phyloP scores from a whole-genome alignment of 139 green algal species.

The Asterochloris sp. region DNA sequence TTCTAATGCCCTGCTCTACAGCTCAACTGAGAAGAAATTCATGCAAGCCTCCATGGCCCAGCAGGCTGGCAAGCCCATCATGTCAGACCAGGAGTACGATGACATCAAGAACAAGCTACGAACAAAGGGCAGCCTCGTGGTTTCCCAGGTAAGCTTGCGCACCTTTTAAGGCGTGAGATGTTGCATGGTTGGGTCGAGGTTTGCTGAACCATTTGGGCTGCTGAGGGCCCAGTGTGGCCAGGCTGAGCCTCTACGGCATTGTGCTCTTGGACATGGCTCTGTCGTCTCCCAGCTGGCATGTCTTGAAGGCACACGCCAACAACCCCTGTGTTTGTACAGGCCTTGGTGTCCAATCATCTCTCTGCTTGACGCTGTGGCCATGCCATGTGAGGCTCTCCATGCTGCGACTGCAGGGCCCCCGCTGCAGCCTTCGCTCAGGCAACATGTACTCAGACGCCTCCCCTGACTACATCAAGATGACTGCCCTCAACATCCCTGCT shows the following conservation, averaged over 20 bases:
- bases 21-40: slow-evolving; percentile 76
- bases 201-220: no score
- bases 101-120: slow-evolving; percentile 67
- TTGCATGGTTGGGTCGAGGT: background rate
- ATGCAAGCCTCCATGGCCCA: slow-evolving; percentile 77
- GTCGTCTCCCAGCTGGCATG: no score
- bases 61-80: slow-evolving; percentile 61
- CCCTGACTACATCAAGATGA: slow-evolving; percentile 83
- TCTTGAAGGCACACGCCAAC: no score
- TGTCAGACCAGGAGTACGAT: slow-evolving; percentile 85
- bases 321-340: no score
- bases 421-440: slow-evolving; percentile 73
- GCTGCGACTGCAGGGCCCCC: slow-evolving; percentile 50
- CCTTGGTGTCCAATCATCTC: no score
- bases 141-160: slow-evolving; percentile 19
- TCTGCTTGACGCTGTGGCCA: no score
- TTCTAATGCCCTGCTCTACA: slow-evolving; percentile 1
- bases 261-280: no score
- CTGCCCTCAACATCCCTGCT: slow-evolving; percentile 80
- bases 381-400: background rate
- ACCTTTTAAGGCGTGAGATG: background rate
- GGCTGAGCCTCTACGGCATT: background rate
- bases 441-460: slow-evolving; percentile 71
- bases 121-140: slow-evolving; percentile 48
- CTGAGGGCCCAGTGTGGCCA: background rate